Evolutionary conservation across 1,139 yeast species (phyloP), one percentile per base, ranked within the genome.

Genomic region (Meyerozyma sp.): DNA sequence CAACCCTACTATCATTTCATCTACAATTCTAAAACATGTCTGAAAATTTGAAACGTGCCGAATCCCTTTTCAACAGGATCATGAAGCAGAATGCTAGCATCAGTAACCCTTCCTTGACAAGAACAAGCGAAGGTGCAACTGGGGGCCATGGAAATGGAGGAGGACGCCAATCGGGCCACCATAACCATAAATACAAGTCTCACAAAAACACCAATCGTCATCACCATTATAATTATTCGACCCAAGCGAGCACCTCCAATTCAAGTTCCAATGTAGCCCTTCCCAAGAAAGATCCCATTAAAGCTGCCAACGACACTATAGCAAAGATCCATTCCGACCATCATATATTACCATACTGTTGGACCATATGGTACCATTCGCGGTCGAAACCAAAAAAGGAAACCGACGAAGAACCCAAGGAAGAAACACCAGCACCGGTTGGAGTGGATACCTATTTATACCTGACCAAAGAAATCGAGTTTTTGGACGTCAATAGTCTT

Each of bases 321-420:
- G 51, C 56, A 18, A 47, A 48, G 8, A 59, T 65, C 20, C 67
- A 69, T 6, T 50, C 46, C 8, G 52, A 58, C 29, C 73, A 71
- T 52, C 76, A 72, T 48, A 58, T 71, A 7, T 63, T 73, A 48
- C 75, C 75, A 16, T 72, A 70, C 55, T 71, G 77, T 54, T 73
- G 79, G 79, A 70, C 77, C 28, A 61, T 71, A 48, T 73, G 79
- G 79, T 65, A 68, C 51, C 78, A 73, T 53, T 65, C 67, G 32
- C 54, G 77, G 43, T 54, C 58, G 41, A 62, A 59, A 43, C 55
- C 53, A 13, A 57, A 58, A 41, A 57, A 54, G 28, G 42, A 38
- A 20, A 48, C 46, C 7, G 42, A 39, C 28, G 53, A 51, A 32
- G 46, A 42, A 9, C 55, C 47, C 9, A 40, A 42, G 36, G 41